Evolutionary conservation across 148 eudicot genomes (phyloP), one percentile per base, ranked within the genome.

Genomic region (Dianthus caryophyllus): DNA sequence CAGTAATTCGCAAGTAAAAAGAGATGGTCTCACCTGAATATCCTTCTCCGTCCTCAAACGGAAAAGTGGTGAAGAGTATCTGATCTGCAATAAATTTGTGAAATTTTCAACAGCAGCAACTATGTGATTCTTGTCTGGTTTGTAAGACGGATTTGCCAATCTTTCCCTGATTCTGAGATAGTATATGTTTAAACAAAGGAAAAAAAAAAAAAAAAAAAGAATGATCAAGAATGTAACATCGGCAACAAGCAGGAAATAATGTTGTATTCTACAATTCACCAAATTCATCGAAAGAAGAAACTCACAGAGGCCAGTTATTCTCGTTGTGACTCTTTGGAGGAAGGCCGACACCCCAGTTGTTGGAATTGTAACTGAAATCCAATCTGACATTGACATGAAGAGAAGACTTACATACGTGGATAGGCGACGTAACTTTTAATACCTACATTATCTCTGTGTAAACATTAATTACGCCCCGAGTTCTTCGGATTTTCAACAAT

Each of bases 321-420:
- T 82, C 91, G 67, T 95, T 95, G 56, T 88, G 90, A 61, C 66
- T 86, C 74, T 80, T 90, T 39, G 93, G 91, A 73, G 99, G 99
- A 78, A 95, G 93, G 61, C 99, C 97, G 71, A 90, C 89, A 56
- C 93, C 99, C 97, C 99, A 90, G 39, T 95, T 95, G 71, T 95
- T 95, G 62, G 83, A 71, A 61, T 25, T 81, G 86, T 95, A 95
- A 79, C 80, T 86, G 81, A 95, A 95, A 75, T 95, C 97, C 78
- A 95, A 68, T 83, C 99, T 90, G 90, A 73, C 64, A 21, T 75
- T 53, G 43, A 43, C 13, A 74, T 31, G 43, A 77, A 22, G 46
- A 73, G 64, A 50, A 53, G 56, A 53, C 14, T 17, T n/a, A 56
- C 22, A 61, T 75, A 47, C 58, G 58, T 44, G 4, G 15, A 51